Conservation (phyloP, 2,329 filamentous ascomycete species). For the Biscogniauxia marginata region DNA sequence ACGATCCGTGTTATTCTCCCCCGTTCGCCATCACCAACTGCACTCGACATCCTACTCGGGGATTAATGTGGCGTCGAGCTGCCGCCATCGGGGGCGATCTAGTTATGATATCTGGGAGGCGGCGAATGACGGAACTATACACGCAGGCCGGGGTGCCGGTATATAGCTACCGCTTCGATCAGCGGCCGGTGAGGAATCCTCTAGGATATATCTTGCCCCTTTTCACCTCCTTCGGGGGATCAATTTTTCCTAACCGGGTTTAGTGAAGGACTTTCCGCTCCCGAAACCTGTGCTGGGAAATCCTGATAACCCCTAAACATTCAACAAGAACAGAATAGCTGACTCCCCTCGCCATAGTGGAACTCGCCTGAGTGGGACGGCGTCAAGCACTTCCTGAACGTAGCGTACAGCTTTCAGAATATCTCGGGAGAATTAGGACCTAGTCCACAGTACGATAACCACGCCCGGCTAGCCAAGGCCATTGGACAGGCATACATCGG, state of each 20-base stretch:
- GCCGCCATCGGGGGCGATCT: constrained; percentile 46
- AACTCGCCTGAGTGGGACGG: constrained; percentile 40
- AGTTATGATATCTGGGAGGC: constrained; percentile 47
- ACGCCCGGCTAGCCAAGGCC: constrained; percentile 33
- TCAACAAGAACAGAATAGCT: neutral
- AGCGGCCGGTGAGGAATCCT: constrained; percentile 26
- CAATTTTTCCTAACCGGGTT: neutral
- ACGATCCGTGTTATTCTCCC: constrained; percentile 45
- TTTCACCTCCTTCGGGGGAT: neutral
- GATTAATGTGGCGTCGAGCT: constrained; percentile 44
- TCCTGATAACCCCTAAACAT: neutral
- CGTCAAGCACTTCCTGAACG: constrained; percentile 48
- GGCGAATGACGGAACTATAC: constrained; percentile 44
- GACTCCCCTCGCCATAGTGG: constrained; percentile 26
- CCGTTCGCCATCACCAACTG: constrained; percentile 42
- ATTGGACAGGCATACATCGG: constrained; percentile 43
- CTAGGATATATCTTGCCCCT: neutral
- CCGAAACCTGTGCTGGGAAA: neutral
- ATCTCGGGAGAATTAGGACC: constrained; percentile 46
- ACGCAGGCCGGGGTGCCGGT: constrained; percentile 34
- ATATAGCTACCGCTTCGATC: constrained; percentile 51
- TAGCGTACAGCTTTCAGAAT: constrained; percentile 50
- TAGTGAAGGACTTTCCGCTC: neutral
- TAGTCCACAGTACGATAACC: constrained; percentile 40
- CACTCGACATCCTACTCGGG: constrained; percentile 30